Evolutionary conservation across 2,329 filamentous ascomycete species (phyloP), one percentile per base, ranked within the genome.

Genomic region (Acarospora socialis): DNA sequence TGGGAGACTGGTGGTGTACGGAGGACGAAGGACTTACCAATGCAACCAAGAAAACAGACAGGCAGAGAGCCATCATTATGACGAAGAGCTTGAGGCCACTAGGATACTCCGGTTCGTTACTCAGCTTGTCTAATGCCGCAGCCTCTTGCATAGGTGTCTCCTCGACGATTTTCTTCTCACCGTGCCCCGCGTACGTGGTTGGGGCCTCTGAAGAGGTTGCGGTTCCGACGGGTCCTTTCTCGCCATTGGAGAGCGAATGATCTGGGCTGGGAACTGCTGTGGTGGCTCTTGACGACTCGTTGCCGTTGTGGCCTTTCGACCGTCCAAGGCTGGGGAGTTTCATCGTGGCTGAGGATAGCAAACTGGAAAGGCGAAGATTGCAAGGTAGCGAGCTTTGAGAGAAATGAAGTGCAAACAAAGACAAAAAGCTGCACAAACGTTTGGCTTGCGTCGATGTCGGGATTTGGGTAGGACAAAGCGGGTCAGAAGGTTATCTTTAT

Each of bases 61-160:
- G 36, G 24, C 39, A 34, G 23, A 44, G 30, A 7, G 39, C 39
- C 6, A 31, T 17, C 6, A 37, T 32, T 15, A 44, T 43, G 8
- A 43, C 36, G 22, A 12, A 22, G 3, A 44, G 27, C 17, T 40
- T 43, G n/a, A 37, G 24, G 9, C 34, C 35, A 7, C 20, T 16
- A 5, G 42, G 42, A 30, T 44, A 44, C 24, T 42, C 35, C 16
- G 27, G 21, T 21, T 42, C 36, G 13, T 39, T 34, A 25, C 44
- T 43, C 23, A 61, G 52, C 21, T 41, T 38, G 4, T 43, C 40
- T 7, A 38, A 12, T 3, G 40, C 38, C 21, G 25, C 34, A 7
- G 32, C 39, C 20, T 43, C 40, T 27, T 35, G 21, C 12, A 42
- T 12, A 13, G 40, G 37, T 9, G 38, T 39, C 13, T 28, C 35